phyloP scores from a whole-genome alignment of 106 monocot species.

The Apostasia ramifera region DNA sequence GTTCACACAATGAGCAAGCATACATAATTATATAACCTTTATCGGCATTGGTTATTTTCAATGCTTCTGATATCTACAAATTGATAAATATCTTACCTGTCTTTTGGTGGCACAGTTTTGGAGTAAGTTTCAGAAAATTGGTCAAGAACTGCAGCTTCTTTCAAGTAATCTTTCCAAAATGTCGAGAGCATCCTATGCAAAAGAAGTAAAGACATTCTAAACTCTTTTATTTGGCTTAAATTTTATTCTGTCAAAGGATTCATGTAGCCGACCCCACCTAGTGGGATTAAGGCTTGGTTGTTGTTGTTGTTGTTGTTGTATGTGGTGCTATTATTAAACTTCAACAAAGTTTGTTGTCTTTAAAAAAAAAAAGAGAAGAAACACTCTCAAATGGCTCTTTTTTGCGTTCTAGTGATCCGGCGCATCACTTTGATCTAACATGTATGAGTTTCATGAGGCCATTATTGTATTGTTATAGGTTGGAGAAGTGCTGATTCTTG shows the following conservation, averaged over 20 bases:
- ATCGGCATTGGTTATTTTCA: no score
- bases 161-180: conserved; percentile 50
- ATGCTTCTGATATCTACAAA: not conserved
- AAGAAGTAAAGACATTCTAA: conserved; percentile 34
- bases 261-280: no score
- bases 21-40: no score
- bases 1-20: no score
- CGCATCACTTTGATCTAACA: conserved; percentile 3
- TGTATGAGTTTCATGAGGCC: not conserved
- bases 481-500: conserved; percentile 21
- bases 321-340: not conserved
- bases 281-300: no score
- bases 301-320: no score
- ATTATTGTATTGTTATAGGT: conserved; percentile 17
- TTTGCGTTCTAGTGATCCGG: not conserved
- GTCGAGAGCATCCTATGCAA: conserved; percentile 27
- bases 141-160: conserved; percentile 59
- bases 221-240: not conserved
- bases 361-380: not conserved
- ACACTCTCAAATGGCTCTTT: not conserved
- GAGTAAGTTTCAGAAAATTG: conserved; percentile 51
- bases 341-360: not conserved
- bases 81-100: not conserved
- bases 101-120: conserved; percentile 38
- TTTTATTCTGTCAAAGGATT: not conserved